Percentiles rank a stretch among this genome's conserved stretches.
phyloP scores from a whole-genome alignment of 1,139 yeast species.

The Magnusiomyces magnusii region DNA sequence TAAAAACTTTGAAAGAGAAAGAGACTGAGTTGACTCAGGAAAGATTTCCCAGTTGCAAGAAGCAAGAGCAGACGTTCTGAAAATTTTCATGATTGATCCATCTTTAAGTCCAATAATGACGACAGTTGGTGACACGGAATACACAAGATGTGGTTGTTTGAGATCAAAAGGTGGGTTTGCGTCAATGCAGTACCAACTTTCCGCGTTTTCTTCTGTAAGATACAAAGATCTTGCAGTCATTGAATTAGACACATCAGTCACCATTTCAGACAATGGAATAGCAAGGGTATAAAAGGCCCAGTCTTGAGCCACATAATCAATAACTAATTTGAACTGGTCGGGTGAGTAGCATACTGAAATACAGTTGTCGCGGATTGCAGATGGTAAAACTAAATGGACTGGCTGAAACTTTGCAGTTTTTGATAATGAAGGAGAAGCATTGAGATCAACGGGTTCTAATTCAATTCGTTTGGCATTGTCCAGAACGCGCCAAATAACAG shows the following conservation, averaged over 20 bases:
- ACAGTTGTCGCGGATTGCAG: slow-evolving; percentile 21
- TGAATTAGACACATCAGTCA: slow-evolving; percentile 1
- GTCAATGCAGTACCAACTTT: slow-evolving; percentile 27
- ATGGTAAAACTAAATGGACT: slow-evolving; percentile 22
- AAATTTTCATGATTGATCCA: slow-evolving; percentile 53
- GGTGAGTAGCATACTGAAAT: slow-evolving; percentile 21
- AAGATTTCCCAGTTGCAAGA: slow-evolving; percentile 20
- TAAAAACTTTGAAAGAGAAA: slow-evolving; percentile 19
- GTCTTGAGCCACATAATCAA: slow-evolving; percentile 24
- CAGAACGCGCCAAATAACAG: slow-evolving; percentile 23
- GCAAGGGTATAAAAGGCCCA: slow-evolving; percentile 26
- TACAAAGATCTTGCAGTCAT: slow-evolving; percentile 9
- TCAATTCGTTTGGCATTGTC: slow-evolving; percentile 20
- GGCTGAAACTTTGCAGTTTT: slow-evolving; percentile 16
- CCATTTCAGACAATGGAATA: slow-evolving; percentile 17
- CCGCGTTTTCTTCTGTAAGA: slow-evolving; percentile 19
- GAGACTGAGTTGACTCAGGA: slow-evolving; percentile 21
- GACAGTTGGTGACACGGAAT: slow-evolving; percentile 39
- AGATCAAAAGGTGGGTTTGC: slow-evolving; percentile 67
- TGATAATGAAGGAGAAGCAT: neutral
- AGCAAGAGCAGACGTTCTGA: slow-evolving; percentile 32
- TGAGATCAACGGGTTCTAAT: slow-evolving; percentile 22
- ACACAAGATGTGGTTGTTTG: slow-evolving; percentile 51
- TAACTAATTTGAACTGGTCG: slow-evolving; percentile 18
- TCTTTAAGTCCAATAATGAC: slow-evolving; percentile 56